Evolutionary conservation across 768 basidiomycete genomes (phyloP).

Genomic region (Krasilnikovozyma curviuscula): DNA sequence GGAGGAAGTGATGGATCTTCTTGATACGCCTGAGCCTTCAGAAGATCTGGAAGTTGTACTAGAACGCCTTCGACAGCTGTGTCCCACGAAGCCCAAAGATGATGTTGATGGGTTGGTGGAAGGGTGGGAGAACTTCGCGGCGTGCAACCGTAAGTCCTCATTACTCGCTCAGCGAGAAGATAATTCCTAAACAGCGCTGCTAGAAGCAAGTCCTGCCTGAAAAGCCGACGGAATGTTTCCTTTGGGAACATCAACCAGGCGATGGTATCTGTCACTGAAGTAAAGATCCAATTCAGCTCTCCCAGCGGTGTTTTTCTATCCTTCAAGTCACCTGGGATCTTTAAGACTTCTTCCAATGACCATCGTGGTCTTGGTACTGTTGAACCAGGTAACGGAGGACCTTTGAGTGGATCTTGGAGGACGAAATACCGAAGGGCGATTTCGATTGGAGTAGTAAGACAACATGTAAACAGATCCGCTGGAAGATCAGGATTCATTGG

Average conservation of each 20-base stretch:
- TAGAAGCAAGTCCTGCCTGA: conserved; percentile 84
- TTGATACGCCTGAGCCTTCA: conserved; percentile 28
- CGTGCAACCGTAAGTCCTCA: conserved; percentile 94
- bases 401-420: conserved; percentile 51
- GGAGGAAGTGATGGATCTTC: conserved; percentile 31
- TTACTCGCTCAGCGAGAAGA: conserved; percentile 86
- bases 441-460: conserved; percentile 93
- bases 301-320: conserved; percentile 89
- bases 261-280: conserved; percentile 94
- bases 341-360: conserved; percentile 72
- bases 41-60: conserved; percentile 71
- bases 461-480: conserved; percentile 92
- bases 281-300: conserved; percentile 99
- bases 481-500: conserved; percentile 93
- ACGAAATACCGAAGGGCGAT: conserved; percentile 80
- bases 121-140: conserved; percentile 82
- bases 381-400: conserved; percentile 60
- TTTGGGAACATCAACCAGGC: conserved; percentile 95
- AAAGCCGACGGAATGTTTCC: conserved; percentile 79
- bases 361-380: conserved; percentile 27
- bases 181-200: conserved; percentile 95
- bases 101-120: conserved; percentile 89
- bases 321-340: conserved; percentile 89
- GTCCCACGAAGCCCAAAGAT: conserved; percentile 95
- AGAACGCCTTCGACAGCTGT: conserved; percentile 85